Evolutionary conservation across 176 grass and related monocot species (phyloP), one percentile per base, ranked within the genome.

Genomic region (Canna indica): DNA sequence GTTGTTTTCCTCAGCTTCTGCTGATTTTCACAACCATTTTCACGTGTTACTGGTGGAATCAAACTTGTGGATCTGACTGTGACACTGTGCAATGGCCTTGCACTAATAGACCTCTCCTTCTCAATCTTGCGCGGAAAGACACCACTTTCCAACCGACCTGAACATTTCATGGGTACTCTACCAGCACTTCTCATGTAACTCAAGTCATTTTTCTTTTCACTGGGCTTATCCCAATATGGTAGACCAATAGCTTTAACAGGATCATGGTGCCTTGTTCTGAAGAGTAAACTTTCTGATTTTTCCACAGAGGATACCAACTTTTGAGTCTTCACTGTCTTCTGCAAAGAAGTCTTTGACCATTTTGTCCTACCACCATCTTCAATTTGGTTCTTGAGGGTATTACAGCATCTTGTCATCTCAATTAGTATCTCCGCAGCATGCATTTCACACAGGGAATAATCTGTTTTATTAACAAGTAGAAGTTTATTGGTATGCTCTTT

Each of bases 1-100:
- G 86, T 88, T 67, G 89, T 87, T 84, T 99, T 99, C 82, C 84
- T 81, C 32, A 93, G 77, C 74, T 92, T 99, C 82, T 88, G 89
- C 72, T 93, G 89, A 44, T 85, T 93, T 28, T 99, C 89, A 1
- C 82, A 90, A 64, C 85, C 86, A 73, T 87, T 90, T 67, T 88
- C 88, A 28, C 83, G 85, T 5, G 79, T 59, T 60, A 83, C 80
- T 4, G 86, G 82, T 0, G 84, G 83, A 72, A 80, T 84, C 9
- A 64, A 79, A 58, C 60, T 75, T 4, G 61, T 70, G 71, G 72
- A 82, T 64, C 86, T 91, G 36, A 75, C 69, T 10, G 79, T 77
- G 68, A 80, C 81, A 59, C 77, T 72, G 46, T 82, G 81, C n/a
- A 67, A 80, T 83, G 88, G 80, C 75, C 83, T 78, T 30, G n/a